These are phyloP conservation scores for Cryptococcus amylolentus DNA, from an alignment of 1,284 basidiomycete species.

Conservation along the genomic window DNA sequence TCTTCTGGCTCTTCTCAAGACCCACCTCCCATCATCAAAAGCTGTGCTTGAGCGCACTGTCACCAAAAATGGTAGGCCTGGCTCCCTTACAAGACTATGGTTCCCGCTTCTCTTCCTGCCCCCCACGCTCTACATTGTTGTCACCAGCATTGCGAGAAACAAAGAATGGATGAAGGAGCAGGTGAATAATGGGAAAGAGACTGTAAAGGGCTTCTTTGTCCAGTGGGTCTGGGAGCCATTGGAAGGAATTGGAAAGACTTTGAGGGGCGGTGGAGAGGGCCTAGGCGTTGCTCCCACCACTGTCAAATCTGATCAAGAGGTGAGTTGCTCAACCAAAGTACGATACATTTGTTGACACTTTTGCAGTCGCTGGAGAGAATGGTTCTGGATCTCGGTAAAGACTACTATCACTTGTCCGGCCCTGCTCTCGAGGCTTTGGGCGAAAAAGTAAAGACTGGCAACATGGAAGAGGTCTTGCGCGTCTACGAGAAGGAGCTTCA, in stretches of 20 bases:
- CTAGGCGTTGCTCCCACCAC: conserved; percentile 54
- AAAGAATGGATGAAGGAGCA: conserved; percentile 54
- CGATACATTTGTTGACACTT: conserved; percentile 3
- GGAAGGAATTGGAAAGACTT: conserved; percentile 75
- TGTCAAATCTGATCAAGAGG: conserved; percentile 46
- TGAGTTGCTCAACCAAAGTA: conserved; percentile 12
- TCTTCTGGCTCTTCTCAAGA: conserved; percentile 34
- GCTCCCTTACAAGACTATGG: conserved; percentile 45
- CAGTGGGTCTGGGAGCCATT: conserved; percentile 87
- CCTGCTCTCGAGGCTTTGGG: conserved; percentile 65
- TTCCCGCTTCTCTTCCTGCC: conserved; percentile 48
- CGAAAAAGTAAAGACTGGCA: conserved; percentile 68
- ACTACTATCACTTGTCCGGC: conserved; percentile 58
- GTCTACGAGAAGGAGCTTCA: conserved; percentile 92
- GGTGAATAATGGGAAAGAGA: conserved; percentile 63
- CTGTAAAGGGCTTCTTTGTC: conserved; percentile 68
- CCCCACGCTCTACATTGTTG: conserved; percentile 30
- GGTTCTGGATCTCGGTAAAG: conserved; percentile 78
- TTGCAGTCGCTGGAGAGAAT: conserved; percentile 83
- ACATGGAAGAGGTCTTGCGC: conserved; percentile 81
- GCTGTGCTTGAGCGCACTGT: conserved; percentile 21
- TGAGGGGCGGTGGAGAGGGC: conserved; percentile 53
- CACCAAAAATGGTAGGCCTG: conserved; percentile 36
- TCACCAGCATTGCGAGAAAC: conserved; percentile 31
- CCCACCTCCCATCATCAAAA: conserved; percentile 29